Conservation (phyloP, 805 yeast genomes). For the Wickerhamiella sergipiensis region DNA sequence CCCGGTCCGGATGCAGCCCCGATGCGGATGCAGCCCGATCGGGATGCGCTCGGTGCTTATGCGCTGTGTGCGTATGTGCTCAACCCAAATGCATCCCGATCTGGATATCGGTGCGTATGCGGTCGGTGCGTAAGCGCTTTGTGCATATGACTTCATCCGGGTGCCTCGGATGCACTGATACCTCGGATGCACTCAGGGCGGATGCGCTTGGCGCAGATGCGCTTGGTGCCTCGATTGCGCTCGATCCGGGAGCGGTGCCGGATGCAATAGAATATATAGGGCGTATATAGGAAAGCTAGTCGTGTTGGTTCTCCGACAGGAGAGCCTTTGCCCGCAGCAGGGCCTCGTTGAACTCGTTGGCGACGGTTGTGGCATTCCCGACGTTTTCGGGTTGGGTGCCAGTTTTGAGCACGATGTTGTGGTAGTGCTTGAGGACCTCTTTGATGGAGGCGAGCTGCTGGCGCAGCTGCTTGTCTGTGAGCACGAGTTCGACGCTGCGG, state of each 20-base stretch:
- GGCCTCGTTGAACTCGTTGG: background rate
- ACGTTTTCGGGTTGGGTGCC: background rate
- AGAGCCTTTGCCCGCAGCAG: background rate
- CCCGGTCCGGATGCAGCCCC: too few relatives aligned
- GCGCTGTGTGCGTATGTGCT: too few relatives aligned
- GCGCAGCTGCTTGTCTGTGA: conserved; percentile 2
- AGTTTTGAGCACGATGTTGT: background rate
- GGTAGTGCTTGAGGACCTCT: background rate
- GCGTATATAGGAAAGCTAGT: background rate
- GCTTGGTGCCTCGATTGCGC: too few relatives aligned
- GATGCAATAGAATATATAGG: background rate
- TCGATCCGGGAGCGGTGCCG: background rate
- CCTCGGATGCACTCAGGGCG: too few relatives aligned
- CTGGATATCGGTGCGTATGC: too few relatives aligned
- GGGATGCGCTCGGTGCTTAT: too few relatives aligned
- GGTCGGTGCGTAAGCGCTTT: too few relatives aligned
- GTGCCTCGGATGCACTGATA: too few relatives aligned
- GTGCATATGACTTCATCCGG: too few relatives aligned
- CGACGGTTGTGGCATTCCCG: background rate
- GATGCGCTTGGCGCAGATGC: too few relatives aligned
- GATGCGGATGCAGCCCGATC: too few relatives aligned
- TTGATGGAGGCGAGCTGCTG: background rate
- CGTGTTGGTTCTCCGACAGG: background rate
- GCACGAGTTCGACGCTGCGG: background rate
- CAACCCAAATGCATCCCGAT: too few relatives aligned